Conservation (phyloP, 352 stramenopile species). For the Nothophytophthora sp. region DNA sequence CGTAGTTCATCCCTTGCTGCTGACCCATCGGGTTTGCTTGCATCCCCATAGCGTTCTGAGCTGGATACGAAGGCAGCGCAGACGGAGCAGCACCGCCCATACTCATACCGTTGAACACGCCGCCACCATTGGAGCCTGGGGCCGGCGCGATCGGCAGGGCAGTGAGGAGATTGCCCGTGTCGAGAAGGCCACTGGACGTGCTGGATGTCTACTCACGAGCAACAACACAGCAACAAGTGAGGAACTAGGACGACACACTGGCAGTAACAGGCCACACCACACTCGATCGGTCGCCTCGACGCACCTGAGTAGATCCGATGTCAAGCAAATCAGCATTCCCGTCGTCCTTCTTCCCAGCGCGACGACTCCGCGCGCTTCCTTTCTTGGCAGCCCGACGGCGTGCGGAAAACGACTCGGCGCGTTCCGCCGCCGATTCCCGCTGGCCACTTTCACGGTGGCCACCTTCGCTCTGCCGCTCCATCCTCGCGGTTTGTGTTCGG, state of each 20-base stretch:
- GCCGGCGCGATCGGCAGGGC: conserved; percentile 40
- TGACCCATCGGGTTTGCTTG: conserved; percentile 18
- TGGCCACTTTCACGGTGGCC: conserved; percentile 3
- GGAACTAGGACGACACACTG: conserved; percentile 1
- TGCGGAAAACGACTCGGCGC: conserved; percentile 69
- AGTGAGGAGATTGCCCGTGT: conserved; percentile 47
- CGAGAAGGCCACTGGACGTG: conserved; percentile 43
- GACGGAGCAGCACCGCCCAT: conserved; percentile 27
- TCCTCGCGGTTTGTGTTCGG: conserved; percentile 45
- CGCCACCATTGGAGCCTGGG: conserved; percentile 19
- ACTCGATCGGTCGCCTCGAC: too few relatives aligned
- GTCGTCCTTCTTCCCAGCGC: conserved; percentile 55
- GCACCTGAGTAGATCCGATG: conserved; percentile 44
- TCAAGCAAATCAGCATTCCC: conserved; percentile 60
- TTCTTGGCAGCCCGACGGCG: conserved; percentile 75
- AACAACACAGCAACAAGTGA: conserved; percentile 9
- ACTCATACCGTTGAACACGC: conserved; percentile 74
- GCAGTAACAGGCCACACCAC: not conserved
- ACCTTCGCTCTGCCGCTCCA: conserved; percentile 32
- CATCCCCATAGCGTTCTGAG: conserved; percentile 38
- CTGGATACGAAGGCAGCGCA: conserved; percentile 36
- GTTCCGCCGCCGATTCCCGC: conserved; percentile 39
- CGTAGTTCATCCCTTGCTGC: conserved; percentile 32
- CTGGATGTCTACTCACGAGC: conserved; percentile 18
- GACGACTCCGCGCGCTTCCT: conserved; percentile 43